Evolutionary conservation across 805 yeast genomes (phyloP), one percentile per base, ranked within the genome.

Genomic region (Saccharomycopsis guyanensis): DNA sequence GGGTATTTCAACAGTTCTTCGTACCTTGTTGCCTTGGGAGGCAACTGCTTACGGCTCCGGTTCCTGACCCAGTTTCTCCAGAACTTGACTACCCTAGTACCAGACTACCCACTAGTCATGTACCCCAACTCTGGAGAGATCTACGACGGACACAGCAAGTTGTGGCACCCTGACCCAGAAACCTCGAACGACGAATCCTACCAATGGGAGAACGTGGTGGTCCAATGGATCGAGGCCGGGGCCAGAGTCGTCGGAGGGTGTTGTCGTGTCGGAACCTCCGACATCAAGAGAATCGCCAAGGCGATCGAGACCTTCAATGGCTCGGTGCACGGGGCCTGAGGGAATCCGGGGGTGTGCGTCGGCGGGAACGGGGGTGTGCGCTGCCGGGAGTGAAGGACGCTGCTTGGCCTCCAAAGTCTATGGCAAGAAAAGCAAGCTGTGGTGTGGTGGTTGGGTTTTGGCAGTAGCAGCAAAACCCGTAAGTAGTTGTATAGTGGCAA

Each of bases 41-140:
- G 79, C 47, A 86, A 86, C 56, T 86, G 95, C 60, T 73, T 81
- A 36, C 71, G 75, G 19, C 70, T 70, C 42, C 56, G 61, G 10
- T 54, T 57, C 15, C 72, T 81, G 1, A 50, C 62, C 0, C 57
- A 55, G 1, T 71, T 78, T 45, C 56, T 80, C 18, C 46, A 53
- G 16, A 62, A 56, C 16, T 55, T 76, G 42, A 50, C 55, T 38
- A 39, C 41, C n/a, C 46, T 31, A 19, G 49, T 57, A 6, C 62
- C 61, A 4, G 49, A 49, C 0, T 53, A 43, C 42, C 75, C 78
- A 3, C 56, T 81, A 24, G 59, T 81, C 2, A 70, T 77, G 2
- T 85, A 84, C 59, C 94, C 95, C 7, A 86, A 86, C 61, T 76
- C 85, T 38, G 93, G 93, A 1, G 87, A 80, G 56, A 59, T 66